These are phyloP conservation scores for Trichoderma orchidacearum DNA, from an alignment of 495 filamentous ascomycete genomes.

Conservation along the genomic window DNA sequence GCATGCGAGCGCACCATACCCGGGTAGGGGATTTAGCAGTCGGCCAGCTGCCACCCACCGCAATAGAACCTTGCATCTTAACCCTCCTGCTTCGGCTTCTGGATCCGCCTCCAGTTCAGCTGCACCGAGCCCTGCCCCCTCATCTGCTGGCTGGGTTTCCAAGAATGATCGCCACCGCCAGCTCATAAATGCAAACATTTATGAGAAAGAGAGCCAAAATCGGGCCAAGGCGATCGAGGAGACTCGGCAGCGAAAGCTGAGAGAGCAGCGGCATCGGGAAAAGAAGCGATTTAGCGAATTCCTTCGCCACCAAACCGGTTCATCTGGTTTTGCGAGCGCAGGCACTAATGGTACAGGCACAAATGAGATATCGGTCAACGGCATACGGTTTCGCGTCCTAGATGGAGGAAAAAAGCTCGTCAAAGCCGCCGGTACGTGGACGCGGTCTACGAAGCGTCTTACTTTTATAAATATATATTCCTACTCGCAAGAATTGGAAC, in stretches of 20 bases:
- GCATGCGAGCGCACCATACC: not conserved
- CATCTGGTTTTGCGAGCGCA: not conserved
- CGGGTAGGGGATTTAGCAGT: slow-evolving; percentile 11
- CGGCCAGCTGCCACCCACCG: slow-evolving; percentile 36
- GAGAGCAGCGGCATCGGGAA: slow-evolving; percentile 48
- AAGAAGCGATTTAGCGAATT: slow-evolving; percentile 41
- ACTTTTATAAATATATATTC: not conserved
- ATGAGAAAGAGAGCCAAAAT: slow-evolving; percentile 60
- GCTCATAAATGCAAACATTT: slow-evolving; percentile 73
- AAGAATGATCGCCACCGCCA: slow-evolving; percentile 79
- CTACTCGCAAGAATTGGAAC: not conserved
- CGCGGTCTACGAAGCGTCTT: not conserved
- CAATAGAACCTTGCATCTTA: slow-evolving; percentile 62
- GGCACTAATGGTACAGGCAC: slow-evolving; percentile 9
- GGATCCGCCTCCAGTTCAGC: not conserved
- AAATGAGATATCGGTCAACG: slow-evolving; percentile 63
- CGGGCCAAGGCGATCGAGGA: slow-evolving; percentile 63
- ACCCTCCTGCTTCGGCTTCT: slow-evolving; percentile 18
- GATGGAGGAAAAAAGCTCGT: slow-evolving; percentile 78
- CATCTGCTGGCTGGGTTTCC: slow-evolving; percentile 47
- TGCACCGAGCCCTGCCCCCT: slow-evolving; percentile 9
- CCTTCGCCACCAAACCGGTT: slow-evolving; percentile 15
- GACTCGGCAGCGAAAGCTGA: slow-evolving; percentile 46
- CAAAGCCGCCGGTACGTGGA: slow-evolving; percentile 49
- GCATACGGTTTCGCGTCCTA: slow-evolving; percentile 60